Base-by-base conservation (phyloP, 2,329 filamentous ascomycete genomes). In the Claviceps sorghi region DNA sequence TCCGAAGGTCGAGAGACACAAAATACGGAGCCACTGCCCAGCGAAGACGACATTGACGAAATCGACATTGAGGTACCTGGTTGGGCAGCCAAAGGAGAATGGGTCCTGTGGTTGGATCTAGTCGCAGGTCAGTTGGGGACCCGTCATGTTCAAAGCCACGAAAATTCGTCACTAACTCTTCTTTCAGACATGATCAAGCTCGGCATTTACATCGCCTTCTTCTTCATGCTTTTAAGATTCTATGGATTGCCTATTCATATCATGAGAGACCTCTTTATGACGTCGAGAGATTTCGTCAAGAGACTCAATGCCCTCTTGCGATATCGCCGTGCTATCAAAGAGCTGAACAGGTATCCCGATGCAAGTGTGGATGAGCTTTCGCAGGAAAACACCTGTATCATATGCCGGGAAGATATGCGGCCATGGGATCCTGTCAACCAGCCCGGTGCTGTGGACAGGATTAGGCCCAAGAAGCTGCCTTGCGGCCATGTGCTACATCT, bases 181-280 rank as follows among this genome's bases (percentile, higher is more conserved):
- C 19, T 26, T 29, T 19, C 29, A 86, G 93, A 98, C 64, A 88
- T 96, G 63, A 74, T 95, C 62, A 98, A 96, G 67, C 80, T 97
- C 19, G 72, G 84, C 43, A 86, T 96, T 42, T 98, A 97, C 63
- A 73, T 90, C 36, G 80, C 84, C 8, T 98, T 98, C 75, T 98
- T 98, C 69, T 80, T 84, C 56, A 91, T 98, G 59, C 82, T 97
- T 19, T 82, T 96, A 61, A 84, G 82, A 29, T 97, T 97, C 73
- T 96, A 95, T 65, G 93, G 91, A 11, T 75, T 98, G 32, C 93
- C 93, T 0, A 94, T 98, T 56, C 93, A 98, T 64, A 97, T 98
- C 53, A 86, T 98, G 72, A 79, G 93, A 52, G 93, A 98, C 65
- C 80, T 97, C 22, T 95, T 96, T 68, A 81, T 98, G 70, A 97